These are phyloP conservation scores for Mortierella sp. DNA, from an alignment of 371 early-diverging fungal genomes.

Conservation along the genomic window DNA sequence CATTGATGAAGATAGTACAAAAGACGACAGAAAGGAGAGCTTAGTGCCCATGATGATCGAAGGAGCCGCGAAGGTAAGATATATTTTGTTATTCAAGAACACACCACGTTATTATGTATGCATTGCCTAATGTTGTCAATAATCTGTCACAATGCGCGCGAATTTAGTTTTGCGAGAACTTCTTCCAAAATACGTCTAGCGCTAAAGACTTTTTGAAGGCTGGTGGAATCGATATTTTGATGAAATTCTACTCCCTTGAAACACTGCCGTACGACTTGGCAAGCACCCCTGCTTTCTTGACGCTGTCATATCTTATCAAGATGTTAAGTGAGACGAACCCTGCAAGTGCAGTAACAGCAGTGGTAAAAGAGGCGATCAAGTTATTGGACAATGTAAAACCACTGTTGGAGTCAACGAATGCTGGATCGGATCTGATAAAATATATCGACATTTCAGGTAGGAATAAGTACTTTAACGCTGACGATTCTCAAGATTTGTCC, in stretches of 20 bases:
- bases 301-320: conserved; percentile 81
- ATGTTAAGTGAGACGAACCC: conserved; percentile 77
- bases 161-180: conserved; percentile 83
- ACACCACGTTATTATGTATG: background rate
- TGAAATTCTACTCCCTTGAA: conserved; percentile 75
- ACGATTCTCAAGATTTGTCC: background rate
- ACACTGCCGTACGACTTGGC: conserved; percentile 85
- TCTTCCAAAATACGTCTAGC: conserved; percentile 85
- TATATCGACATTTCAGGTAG: conserved; percentile 43
- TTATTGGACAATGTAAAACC: conserved; percentile 58
- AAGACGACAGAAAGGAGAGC: conserved; percentile 70
- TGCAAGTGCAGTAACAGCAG: conserved; percentile 55
- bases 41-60: conserved; percentile 64
- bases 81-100: conserved; percentile 14
- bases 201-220: conserved; percentile 79
- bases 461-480: background rate
- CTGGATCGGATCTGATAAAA: conserved; percentile 33
- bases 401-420: conserved; percentile 26
- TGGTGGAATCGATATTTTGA: conserved; percentile 73
- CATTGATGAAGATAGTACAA: conserved; percentile 56
- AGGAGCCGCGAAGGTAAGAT: conserved; percentile 61
- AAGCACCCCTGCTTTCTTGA: conserved; percentile 71
- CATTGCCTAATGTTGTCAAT: background rate
- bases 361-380: conserved; percentile 62
- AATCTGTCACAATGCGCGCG: too few relatives aligned